Evolutionary conservation across 495 filamentous ascomycete species (phyloP).

Genomic region (Aspergillus ostianus): DNA sequence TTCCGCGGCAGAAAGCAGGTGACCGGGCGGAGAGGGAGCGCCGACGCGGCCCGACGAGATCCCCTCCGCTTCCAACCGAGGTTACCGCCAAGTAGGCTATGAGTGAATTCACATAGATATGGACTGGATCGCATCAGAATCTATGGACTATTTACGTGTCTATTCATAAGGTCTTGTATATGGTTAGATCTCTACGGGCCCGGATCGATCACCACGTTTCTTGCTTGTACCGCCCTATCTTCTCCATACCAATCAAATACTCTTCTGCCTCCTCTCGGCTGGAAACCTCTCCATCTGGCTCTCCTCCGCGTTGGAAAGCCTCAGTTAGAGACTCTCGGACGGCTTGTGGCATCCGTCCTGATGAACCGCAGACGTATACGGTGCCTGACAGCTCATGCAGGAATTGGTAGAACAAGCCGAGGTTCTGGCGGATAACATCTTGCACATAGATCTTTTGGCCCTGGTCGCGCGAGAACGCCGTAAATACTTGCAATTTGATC

Average conservation of each 20-base stretch:
- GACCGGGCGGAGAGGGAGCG: slow-evolving; percentile 15
- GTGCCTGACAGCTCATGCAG: slow-evolving; percentile 54
- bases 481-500: slow-evolving; percentile 54
- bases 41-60: slow-evolving; percentile 41
- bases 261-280: slow-evolving; percentile 53
- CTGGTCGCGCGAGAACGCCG: slow-evolving; percentile 84
- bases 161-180: background rate
- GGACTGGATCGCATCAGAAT: too few relatives aligned
- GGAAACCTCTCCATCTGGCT: slow-evolving; percentile 20
- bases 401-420: slow-evolving; percentile 53
- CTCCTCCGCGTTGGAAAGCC: slow-evolving; percentile 50
- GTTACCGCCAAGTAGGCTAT: slow-evolving; percentile 23
- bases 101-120: too few relatives aligned
- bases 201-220: slow-evolving; percentile 63
- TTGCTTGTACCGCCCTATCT: slow-evolving; percentile 68
- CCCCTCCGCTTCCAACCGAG: slow-evolving; percentile 37
- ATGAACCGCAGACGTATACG: slow-evolving; percentile 80
- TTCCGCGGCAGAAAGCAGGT: slow-evolving; percentile 22
- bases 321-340: slow-evolving; percentile 80
- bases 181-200: background rate
- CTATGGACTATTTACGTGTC: background rate
- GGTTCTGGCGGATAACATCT: slow-evolving; percentile 67
- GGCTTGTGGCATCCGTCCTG: slow-evolving; percentile 83
- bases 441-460: slow-evolving; percentile 85
- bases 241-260: slow-evolving; percentile 62